These are phyloP conservation scores for Tillandsia leiboldiana DNA, from an alignment of 176 grass and related monocot genomes.

Conservation along the genomic window DNA sequence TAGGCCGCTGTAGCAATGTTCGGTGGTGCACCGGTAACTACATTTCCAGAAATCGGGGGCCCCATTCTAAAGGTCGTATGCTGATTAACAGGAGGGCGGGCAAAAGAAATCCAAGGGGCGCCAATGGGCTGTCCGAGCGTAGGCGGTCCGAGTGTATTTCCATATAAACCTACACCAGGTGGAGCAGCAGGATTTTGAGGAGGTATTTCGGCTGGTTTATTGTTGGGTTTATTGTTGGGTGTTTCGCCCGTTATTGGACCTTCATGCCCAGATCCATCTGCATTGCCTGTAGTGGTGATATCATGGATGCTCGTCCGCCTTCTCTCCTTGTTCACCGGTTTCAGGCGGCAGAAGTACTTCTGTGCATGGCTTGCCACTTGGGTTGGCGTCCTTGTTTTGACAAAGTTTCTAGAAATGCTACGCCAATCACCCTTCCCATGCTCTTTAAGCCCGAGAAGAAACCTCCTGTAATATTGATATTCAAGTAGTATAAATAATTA, in stretches of 20 bases:
- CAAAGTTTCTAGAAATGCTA: background rate
- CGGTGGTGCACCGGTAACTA: background rate
- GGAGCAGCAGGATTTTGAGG: background rate
- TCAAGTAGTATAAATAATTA: background rate
- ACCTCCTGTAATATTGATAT: background rate
- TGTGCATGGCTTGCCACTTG: constrained; percentile 11
- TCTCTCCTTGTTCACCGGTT: background rate
- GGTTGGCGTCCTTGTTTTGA: background rate
- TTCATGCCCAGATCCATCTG: background rate
- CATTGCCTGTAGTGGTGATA: background rate
- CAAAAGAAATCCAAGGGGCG: background rate
- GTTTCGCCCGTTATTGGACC: background rate
- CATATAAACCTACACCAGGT: background rate
- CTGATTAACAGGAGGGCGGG: background rate
- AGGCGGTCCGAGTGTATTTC: background rate
- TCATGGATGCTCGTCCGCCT: background rate
- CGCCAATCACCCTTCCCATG: background rate
- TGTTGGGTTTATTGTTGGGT: background rate
- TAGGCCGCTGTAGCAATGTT: background rate
- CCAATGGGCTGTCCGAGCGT: background rate
- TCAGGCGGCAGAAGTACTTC: background rate
- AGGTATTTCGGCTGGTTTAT: background rate
- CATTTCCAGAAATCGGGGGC: background rate
- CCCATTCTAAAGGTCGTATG: background rate
- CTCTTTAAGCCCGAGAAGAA: background rate